Evolutionary conservation across 495 filamentous ascomycete genomes (phyloP), one percentile per base, ranked within the genome.

Genomic region (Friedmanniomyces simplex): DNA sequence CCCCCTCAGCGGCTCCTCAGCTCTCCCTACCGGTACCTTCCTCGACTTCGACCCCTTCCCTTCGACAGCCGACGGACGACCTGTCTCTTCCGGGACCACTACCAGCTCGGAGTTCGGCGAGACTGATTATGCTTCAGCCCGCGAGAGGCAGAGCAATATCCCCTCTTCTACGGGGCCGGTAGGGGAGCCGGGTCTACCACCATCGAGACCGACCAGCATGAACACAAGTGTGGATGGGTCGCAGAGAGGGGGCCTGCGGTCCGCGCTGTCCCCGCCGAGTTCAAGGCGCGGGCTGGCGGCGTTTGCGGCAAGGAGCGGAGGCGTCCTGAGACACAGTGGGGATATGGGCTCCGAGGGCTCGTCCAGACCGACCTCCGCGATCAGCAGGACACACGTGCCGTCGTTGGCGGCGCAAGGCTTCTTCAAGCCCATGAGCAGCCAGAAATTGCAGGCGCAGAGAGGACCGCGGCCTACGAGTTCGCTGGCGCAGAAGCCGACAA

Each of bases 371-470:
- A 37, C 26, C 2, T 54, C 55, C 13, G 43, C 85, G 1, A 79
- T 78, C 2, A 89, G 86, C 68, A 79, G 83, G 65, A 91, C 87
- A 18, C 93, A 98, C 75, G 91, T 95, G 36, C 91, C 93, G 8
- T 87, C 86, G 0, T 73, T 98, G 28, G 83, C 89, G 8, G 89
- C 89, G 14, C 85, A 91, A 61, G 91, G 86, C 20, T 97, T 98
- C 70, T 96, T 96, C 64, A 84, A 85, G 10, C 93, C 93, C 18
- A 95, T 98, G 93, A 96, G 90, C 72, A 94, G 89, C 22, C 91
- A 96, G 69, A 82, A 88, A 67, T 75, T 96, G 49, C 93, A 98
- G 70, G 91, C 89, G 51, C 94, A 97, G 68, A 77, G 93, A 66
- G 55, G 12, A 30, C 75, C 78, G 25, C 73, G 79, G 13, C 79